These are phyloP conservation scores for Diaporthe longicolla DNA, from an alignment of 2,329 filamentous ascomycete species.

Conservation along the genomic window DNA sequence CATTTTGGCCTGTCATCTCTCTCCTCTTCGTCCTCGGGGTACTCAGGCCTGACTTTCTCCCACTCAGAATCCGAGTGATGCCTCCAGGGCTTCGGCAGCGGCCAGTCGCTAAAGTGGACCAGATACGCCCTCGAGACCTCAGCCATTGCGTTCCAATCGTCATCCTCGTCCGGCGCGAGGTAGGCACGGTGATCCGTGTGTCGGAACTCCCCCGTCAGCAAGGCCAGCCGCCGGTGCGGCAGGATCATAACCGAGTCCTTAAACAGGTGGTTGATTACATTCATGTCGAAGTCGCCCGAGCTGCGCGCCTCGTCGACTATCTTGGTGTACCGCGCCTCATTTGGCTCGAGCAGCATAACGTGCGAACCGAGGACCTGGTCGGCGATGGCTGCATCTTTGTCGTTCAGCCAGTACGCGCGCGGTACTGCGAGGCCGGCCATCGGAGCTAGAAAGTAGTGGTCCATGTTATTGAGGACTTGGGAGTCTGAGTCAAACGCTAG, in stretches of 20 bases:
- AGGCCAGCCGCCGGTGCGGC: neutral
- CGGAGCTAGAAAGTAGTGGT: conserved; percentile 12
- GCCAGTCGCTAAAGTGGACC: conserved; percentile 4
- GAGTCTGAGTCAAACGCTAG: conserved; percentile 17
- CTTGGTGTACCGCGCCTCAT: conserved; percentile 3
- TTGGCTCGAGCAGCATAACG: conserved; percentile 16
- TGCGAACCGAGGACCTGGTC: conserved; percentile 11
- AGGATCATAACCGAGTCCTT: conserved; percentile 15
- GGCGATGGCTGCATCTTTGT: conserved; percentile 1
- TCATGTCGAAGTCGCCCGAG: conserved; percentile 15
- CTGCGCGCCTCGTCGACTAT: conserved; percentile 2
- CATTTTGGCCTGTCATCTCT: neutral
- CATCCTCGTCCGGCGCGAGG: neutral
- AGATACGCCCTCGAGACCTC: conserved; percentile 17
- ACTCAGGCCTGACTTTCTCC: neutral
- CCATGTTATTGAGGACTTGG: conserved; percentile 9
- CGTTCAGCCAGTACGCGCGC: conserved; percentile 24
- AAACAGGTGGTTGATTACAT: conserved; percentile 19
- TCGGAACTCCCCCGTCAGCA: conserved; percentile 6
- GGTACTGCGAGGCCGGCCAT: neutral
- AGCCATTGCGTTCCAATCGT: neutral
- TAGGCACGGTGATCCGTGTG: neutral
- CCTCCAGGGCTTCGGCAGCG: conserved; percentile 10
- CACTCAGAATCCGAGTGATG: neutral
- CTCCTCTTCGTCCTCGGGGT: neutral